Conservation (phyloP, 768 basidiomycete genomes). For the Amanita brunnescens region DNA sequence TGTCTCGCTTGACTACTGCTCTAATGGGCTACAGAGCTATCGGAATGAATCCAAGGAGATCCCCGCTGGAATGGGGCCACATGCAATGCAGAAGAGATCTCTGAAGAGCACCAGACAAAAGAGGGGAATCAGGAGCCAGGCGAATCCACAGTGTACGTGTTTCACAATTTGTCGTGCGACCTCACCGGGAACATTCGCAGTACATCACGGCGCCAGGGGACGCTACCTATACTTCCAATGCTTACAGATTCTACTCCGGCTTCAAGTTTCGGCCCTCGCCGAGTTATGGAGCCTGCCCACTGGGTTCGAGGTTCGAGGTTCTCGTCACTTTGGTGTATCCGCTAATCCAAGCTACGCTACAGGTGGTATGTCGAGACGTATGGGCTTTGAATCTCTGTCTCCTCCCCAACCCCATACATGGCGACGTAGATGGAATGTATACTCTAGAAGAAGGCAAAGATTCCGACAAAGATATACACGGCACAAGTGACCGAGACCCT, state of each 20-base stretch:
- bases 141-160: constrained; percentile 48
- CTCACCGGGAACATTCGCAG: constrained; percentile 27
- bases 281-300: constrained; percentile 62
- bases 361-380: constrained; percentile 73
- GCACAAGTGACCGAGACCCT: background rate
- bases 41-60: constrained; percentile 70
- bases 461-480: constrained; percentile 4
- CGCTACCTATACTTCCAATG: constrained; percentile 79
- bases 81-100: constrained; percentile 56
- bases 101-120: constrained; percentile 50
- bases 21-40: constrained; percentile 49
- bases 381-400: constrained; percentile 70
- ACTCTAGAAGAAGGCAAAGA: constrained; percentile 16
- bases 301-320: constrained; percentile 60
- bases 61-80: constrained; percentile 52
- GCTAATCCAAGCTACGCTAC: background rate
- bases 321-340: background rate
- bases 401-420: constrained; percentile 47
- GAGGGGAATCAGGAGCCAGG: constrained; percentile 39
- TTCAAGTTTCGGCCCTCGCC: constrained; percentile 59
- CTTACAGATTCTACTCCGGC: constrained; percentile 71
- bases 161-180: background rate
- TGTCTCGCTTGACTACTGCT: constrained; percentile 2
- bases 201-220: constrained; percentile 76
- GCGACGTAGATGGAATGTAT: constrained; percentile 42